These are phyloP conservation scores for Royoungia palumana DNA, from an alignment of 768 basidiomycete species.

Conservation along the genomic window DNA sequence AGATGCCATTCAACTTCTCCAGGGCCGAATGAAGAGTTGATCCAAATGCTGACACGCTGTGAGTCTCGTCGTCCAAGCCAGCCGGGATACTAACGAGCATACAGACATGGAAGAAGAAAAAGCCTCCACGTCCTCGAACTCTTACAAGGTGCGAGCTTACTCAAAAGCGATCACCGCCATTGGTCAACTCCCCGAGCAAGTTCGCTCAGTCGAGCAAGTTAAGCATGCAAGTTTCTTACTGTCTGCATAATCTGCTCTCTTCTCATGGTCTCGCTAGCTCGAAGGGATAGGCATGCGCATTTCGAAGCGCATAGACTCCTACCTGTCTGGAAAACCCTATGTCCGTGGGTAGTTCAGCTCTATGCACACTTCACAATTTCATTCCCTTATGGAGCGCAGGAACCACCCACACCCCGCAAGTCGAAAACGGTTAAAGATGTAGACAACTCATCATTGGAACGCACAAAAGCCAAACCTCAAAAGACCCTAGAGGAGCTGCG, in stretches of 20 bases:
- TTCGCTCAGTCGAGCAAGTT: constrained; percentile 43
- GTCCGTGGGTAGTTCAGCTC: constrained; percentile 31
- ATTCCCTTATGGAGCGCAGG: constrained; percentile 8
- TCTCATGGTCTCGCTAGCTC: constrained; percentile 24
- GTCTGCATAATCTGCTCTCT: neutral
- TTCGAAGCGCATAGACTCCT: constrained; percentile 43
- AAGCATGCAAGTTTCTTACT: constrained; percentile 17
- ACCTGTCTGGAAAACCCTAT: constrained; percentile 31
- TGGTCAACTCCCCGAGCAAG: constrained; percentile 37
- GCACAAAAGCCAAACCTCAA: neutral
- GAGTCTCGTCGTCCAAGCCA: constrained; percentile 10
- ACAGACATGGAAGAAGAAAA: constrained; percentile 44
- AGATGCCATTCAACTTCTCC: constrained; percentile 17
- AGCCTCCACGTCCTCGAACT: constrained; percentile 34
- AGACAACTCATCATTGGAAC: constrained; percentile 6
- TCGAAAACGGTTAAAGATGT: neutral
- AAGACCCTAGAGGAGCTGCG: constrained; percentile 27
- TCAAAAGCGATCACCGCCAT: constrained; percentile 45
- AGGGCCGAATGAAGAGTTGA: constrained; percentile 36
- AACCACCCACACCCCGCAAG: constrained; percentile 11
- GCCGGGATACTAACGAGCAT: neutral
- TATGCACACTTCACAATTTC: constrained; percentile 1
- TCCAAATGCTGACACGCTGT: constrained; percentile 44
- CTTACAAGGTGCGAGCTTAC: constrained; percentile 51
- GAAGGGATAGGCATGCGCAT: constrained; percentile 40